phyloP scores from a whole-genome alignment of 345 rosid species.

The Psidium guajava region DNA sequence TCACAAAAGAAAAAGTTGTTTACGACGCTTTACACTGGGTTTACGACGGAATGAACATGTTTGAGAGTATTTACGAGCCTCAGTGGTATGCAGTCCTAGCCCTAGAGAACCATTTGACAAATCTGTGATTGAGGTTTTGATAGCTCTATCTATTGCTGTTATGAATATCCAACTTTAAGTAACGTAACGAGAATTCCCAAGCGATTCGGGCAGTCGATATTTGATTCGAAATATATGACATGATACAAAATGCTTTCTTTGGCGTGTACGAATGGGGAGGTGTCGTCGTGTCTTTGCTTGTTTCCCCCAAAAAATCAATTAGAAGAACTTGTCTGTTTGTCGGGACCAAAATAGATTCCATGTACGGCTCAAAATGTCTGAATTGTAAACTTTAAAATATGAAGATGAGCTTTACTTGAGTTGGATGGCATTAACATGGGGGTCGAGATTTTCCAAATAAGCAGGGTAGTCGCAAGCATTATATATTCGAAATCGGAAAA shows the following conservation, averaged over 20 bases:
- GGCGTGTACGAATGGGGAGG: background rate
- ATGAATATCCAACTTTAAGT: background rate
- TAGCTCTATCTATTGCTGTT: background rate
- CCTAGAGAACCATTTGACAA: background rate
- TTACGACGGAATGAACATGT: background rate
- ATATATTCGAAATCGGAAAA: background rate
- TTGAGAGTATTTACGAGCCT: background rate
- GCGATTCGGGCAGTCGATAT: background rate
- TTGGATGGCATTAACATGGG: background rate
- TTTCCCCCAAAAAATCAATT: background rate
- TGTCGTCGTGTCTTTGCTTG: background rate
- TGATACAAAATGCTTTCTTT: background rate
- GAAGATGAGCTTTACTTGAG: background rate
- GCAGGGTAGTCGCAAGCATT: background rate
- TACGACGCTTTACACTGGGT: background rate
- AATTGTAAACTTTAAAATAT: background rate
- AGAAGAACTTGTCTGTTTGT: background rate
- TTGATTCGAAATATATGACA: background rate
- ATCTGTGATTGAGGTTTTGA: background rate
- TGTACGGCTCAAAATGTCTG: background rate
- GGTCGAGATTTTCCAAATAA: background rate
- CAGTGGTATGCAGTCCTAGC: background rate
- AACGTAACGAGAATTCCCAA: background rate
- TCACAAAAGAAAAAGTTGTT: background rate
- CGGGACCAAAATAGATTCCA: background rate